Percentiles rank a stretch among this genome's conserved stretches.
Conservation (phyloP, 768 basidiomycete species). For the Thelephora aurantiotincta region DNA sequence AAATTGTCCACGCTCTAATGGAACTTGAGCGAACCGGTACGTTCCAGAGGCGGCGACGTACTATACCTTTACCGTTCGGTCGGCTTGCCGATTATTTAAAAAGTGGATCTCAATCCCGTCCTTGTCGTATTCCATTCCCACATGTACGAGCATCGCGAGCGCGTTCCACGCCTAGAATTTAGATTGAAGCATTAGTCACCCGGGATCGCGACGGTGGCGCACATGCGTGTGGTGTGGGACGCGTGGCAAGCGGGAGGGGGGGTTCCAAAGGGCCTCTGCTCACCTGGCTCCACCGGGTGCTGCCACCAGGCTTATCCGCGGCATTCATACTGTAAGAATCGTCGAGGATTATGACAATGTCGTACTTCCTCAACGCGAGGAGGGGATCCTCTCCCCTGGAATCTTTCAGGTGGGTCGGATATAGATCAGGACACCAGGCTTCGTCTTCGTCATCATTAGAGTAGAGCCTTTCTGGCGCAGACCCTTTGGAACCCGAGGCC, state of each 20-base stretch:
- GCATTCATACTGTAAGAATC: slow-evolving; percentile 43
- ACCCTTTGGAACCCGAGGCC: too few species aligned
- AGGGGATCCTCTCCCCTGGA: slow-evolving; percentile 11
- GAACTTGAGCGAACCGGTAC: slow-evolving; percentile 21
- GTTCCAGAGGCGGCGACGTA: slow-evolving; percentile 1
- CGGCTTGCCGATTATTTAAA: slow-evolving; percentile 24
- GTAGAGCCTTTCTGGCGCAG: too few species aligned
- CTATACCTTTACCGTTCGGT: neutral
- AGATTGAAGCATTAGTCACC: neutral
- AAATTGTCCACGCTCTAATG: slow-evolving; percentile 18
- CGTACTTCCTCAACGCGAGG: slow-evolving; percentile 28
- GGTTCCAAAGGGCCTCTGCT: slow-evolving; percentile 2
- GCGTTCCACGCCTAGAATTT: slow-evolving; percentile 27
- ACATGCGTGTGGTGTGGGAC: too few species aligned
- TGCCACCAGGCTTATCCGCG: too few species aligned
- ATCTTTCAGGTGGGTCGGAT: too few species aligned
- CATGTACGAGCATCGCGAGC: slow-evolving; percentile 31
- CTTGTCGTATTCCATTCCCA: slow-evolving; percentile 33
- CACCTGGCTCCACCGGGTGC: slow-evolving; percentile 37
- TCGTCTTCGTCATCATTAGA: too few species aligned
- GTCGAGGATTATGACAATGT: slow-evolving; percentile 46
- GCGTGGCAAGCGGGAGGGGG: too few species aligned
- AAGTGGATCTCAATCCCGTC: slow-evolving; percentile 54
- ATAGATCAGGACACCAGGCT: too few species aligned
- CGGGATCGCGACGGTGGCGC: too few species aligned